These are phyloP conservation scores for Globisporangium orthogonon DNA, from an alignment of 352 stramenopile genomes.

Conservation along the genomic window DNA sequence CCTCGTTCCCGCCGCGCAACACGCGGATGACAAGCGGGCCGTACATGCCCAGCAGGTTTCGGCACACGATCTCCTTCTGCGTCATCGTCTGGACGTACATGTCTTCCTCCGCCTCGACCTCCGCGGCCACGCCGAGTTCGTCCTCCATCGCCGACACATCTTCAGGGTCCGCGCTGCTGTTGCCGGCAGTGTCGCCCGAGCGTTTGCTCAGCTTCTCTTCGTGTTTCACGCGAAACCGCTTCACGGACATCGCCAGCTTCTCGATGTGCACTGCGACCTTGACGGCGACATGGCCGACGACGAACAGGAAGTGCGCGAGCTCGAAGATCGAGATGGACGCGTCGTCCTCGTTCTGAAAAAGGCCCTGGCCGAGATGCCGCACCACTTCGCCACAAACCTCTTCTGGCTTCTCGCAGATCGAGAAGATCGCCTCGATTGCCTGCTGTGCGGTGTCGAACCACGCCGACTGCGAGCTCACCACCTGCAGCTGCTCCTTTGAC, in stretches of 20 bases:
- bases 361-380: constrained; percentile 44
- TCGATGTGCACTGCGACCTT: constrained; percentile 94
- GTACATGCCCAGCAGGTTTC: constrained; percentile 91
- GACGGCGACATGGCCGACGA: constrained; percentile 93
- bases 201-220: constrained; percentile 52
- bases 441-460: constrained; percentile 93
- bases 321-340: constrained; percentile 61
- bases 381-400: constrained; percentile 70
- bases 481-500: constrained; percentile 43
- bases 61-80: constrained; percentile 88
- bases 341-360: constrained; percentile 53
- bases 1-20: constrained; percentile 49
- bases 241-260: constrained; percentile 75
- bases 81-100: constrained; percentile 90
- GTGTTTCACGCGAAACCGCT: constrained; percentile 81
- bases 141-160: constrained; percentile 89
- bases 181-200: constrained; percentile 14
- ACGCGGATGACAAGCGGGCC: constrained; percentile 88
- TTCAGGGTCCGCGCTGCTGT: constrained; percentile 26
- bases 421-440: constrained; percentile 90
- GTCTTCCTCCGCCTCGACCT: constrained; percentile 88
- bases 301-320: constrained; percentile 93
- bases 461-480: constrained; percentile 36
- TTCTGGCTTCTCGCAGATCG: constrained; percentile 87
- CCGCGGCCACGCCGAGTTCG: constrained; percentile 88